Evolutionary conservation across 2,329 filamentous ascomycete genomes (phyloP).

Genomic region (Furcasterigmium sp.): DNA sequence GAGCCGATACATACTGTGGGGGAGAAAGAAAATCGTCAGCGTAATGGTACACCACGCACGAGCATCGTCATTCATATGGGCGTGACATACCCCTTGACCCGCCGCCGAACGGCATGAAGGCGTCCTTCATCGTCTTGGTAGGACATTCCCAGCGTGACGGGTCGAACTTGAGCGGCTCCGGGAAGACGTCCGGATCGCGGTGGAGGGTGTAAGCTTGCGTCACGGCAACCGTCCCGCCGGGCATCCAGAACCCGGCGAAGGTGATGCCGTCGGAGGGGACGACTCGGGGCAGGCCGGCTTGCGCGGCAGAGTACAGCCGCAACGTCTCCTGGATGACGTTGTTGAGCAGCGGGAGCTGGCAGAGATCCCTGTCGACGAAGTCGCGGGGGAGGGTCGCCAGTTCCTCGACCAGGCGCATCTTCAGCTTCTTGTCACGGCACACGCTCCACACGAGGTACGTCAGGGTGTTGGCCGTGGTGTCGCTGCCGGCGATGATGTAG

Average conservation of each 20-base stretch:
- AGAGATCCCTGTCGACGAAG: slow-evolving; percentile 25
- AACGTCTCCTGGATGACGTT: slow-evolving; percentile 39
- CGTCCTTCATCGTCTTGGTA: slow-evolving; percentile 36
- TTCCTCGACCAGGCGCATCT: slow-evolving; percentile 25
- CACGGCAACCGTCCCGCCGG: slow-evolving; percentile 29
- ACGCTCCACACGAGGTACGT: slow-evolving; percentile 41
- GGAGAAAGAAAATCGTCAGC: not conserved
- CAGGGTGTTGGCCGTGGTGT: slow-evolving; percentile 44
- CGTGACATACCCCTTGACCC: slow-evolving; percentile 35
- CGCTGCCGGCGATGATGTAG: slow-evolving; percentile 36
- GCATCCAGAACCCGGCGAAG: slow-evolving; percentile 32
- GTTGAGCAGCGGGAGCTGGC: slow-evolving; percentile 32
- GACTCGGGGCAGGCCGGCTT: slow-evolving; percentile 30
- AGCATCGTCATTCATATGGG: not conserved
- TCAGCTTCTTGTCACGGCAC: slow-evolving; percentile 21
- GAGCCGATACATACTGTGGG: slow-evolving; percentile 43
- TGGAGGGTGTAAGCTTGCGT: slow-evolving; percentile 44
- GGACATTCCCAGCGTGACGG: slow-evolving; percentile 30
- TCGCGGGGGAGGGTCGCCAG: slow-evolving; percentile 15
- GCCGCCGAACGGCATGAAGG: slow-evolving; percentile 47
- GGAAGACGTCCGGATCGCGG: slow-evolving; percentile 32
- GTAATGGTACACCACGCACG: too few species aligned
- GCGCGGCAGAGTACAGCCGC: slow-evolving; percentile 34
- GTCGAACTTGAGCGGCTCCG: slow-evolving; percentile 28
- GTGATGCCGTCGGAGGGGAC: slow-evolving; percentile 32